These are phyloP conservation scores for Papiliotrema flavescens DNA, from an alignment of 1,284 basidiomycete species.

Conservation along the genomic window DNA sequence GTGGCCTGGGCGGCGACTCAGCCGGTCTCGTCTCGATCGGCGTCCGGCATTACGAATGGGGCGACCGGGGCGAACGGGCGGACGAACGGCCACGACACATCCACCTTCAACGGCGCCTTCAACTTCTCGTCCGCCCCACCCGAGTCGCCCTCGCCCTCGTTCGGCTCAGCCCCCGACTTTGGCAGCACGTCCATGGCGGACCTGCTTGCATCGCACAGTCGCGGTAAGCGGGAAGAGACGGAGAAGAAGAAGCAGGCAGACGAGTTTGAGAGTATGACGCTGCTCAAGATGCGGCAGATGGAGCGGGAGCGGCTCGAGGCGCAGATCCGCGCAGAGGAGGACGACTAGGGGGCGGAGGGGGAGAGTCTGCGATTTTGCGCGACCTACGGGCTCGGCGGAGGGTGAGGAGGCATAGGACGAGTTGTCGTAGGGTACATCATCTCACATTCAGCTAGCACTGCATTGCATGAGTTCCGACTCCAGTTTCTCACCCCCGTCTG, in stretches of 20 bases:
- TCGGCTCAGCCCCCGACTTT: slow-evolving; percentile 22
- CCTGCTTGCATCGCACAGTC: slow-evolving; percentile 16
- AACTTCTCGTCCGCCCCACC: background rate
- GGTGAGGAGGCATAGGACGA: no score
- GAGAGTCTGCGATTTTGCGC: no score
- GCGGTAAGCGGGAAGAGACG: slow-evolving; percentile 16
- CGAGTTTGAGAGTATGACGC: slow-evolving; percentile 74
- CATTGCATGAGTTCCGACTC: background rate
- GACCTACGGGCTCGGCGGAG: no score
- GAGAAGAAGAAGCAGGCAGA: slow-evolving; percentile 40
- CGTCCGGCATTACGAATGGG: background rate
- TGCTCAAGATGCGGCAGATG: slow-evolving; percentile 74
- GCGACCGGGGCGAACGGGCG: background rate
- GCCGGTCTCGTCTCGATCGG: slow-evolving; percentile 1
- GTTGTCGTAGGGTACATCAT: no score
- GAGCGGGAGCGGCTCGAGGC: slow-evolving; percentile 61
- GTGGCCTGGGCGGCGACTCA: slow-evolving; percentile 58
- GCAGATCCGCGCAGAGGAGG: slow-evolving; percentile 56
- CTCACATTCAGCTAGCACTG: no score
- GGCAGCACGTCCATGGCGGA: slow-evolving; percentile 24
- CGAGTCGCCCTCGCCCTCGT: background rate
- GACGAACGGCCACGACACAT: background rate
- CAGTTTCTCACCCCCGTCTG: no score
- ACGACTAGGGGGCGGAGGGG: no score
- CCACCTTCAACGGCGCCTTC: background rate